A percentile compares a stretch with the other conserved stretches of the same genome.
These are phyloP conservation scores for Zymoseptoria ardabiliae DNA, from an alignment of 2,329 filamentous ascomycete genomes.

Conservation along the genomic window DNA sequence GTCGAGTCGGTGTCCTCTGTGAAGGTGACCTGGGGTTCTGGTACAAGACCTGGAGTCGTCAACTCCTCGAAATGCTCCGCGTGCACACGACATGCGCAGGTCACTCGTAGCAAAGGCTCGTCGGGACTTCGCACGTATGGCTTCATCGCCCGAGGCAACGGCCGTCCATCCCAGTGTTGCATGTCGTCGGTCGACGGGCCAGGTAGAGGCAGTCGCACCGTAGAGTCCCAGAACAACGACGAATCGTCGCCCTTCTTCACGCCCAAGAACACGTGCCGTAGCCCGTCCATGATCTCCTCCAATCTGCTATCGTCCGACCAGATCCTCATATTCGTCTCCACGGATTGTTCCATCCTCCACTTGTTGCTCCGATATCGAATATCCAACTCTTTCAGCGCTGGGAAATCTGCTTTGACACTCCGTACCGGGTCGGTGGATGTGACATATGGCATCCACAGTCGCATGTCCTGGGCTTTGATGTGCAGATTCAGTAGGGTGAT, in stretches of 20 bases:
- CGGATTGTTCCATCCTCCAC: slow-evolving; percentile 23
- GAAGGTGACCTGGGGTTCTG: not conserved
- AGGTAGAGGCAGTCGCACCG: not conserved
- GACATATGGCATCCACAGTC: slow-evolving; percentile 33
- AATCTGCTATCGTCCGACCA: slow-evolving; percentile 24
- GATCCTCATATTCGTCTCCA: slow-evolving; percentile 24
- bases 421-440: slow-evolving; percentile 23
- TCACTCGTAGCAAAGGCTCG: slow-evolving; percentile 22
- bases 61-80: slow-evolving; percentile 22
- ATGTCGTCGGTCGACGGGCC: not conserved
- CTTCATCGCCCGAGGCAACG: not conserved
- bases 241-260: not conserved
- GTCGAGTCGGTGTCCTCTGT: not conserved
- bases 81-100: slow-evolving; percentile 25
- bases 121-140: slow-evolving; percentile 4
- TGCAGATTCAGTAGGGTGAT: slow-evolving; percentile 25
- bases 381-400: slow-evolving; percentile 23
- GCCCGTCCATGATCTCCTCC: slow-evolving; percentile 25
- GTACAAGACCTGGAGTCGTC: slow-evolving; percentile 9
- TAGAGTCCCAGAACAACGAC: not conserved
- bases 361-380: slow-evolving; percentile 28
- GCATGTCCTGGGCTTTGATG: slow-evolving; percentile 28
- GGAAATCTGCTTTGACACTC: slow-evolving; percentile 29
- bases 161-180: not conserved
- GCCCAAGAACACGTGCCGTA: slow-evolving; percentile 20